A percentile compares a stretch with the other conserved stretches of the same genome.
phyloP scores from a whole-genome alignment of 106 monocot species.

The Apostasia ramifera region DNA sequence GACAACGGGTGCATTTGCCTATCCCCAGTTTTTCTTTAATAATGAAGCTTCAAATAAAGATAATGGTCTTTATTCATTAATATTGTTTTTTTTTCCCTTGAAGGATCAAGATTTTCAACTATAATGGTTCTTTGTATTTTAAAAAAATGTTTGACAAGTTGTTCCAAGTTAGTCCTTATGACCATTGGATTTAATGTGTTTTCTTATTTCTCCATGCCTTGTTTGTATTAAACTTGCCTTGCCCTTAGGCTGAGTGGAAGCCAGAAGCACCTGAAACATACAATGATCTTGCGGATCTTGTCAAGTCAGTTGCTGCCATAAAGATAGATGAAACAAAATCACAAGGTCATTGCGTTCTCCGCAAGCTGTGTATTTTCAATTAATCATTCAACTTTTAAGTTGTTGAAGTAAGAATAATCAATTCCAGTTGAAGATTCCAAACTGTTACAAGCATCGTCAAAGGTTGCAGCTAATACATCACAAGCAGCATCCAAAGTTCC shows the following conservation, averaged over 20 bases:
- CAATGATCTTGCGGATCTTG: constrained; percentile 55
- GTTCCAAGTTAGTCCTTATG: constrained; percentile 52
- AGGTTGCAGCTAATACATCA: constrained; percentile 13
- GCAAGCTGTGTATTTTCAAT: no score
- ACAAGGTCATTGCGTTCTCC: constrained; percentile 44
- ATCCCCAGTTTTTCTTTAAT: neutral
- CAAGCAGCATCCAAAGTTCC: constrained; percentile 38
- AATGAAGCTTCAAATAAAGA: neutral
- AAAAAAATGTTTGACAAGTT: constrained; percentile 83
- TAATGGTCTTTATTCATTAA: constrained; percentile 5
- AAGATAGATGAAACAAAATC: constrained; percentile 65
- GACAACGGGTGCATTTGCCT: constrained; percentile 70
- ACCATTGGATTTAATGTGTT: neutral
- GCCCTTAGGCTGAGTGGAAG: constrained; percentile 84
- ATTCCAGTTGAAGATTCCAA: constrained; percentile 42
- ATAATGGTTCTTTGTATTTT: constrained; percentile 78
- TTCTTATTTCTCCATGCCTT: neutral
- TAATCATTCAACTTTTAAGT: no score
- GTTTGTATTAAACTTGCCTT: constrained; percentile 8
- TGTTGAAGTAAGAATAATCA: no score
- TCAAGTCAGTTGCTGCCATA: constrained; percentile 48
- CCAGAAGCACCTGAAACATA: constrained; percentile 80
- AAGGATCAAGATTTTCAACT: constrained; percentile 88
- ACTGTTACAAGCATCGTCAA: constrained; percentile 33
- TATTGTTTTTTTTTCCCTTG: constrained; percentile 3